phyloP scores from a whole-genome alignment of 2,329 filamentous ascomycete genomes.

The Fusarium goolgardi region DNA sequence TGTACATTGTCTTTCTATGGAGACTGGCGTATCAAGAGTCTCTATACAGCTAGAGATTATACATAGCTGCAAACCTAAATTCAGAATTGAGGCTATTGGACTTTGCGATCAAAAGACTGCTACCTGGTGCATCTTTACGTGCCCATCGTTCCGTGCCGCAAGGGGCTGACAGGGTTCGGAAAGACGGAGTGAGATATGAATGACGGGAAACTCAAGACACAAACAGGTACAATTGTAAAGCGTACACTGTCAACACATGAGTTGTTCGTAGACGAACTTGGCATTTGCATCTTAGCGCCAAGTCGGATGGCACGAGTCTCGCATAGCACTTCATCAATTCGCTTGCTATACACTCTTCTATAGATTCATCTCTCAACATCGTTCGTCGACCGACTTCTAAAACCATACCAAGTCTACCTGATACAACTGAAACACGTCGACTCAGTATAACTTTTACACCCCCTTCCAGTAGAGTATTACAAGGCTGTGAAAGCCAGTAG shows the following conservation, averaged over 20 bases:
- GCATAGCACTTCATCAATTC: constrained; percentile 33
- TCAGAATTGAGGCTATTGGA: constrained; percentile 20
- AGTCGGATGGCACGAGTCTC: neutral
- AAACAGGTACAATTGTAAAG: neutral
- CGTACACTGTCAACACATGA: neutral
- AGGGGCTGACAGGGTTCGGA: neutral
- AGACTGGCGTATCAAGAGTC: constrained; percentile 11
- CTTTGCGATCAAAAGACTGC: neutral
- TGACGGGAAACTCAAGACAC: neutral
- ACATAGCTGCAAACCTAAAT: constrained; percentile 24
- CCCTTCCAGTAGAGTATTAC: constrained; percentile 23
- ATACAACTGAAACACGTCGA: constrained; percentile 8
- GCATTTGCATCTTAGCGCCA: neutral
- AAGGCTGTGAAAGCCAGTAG: constrained; percentile 6
- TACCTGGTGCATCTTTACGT: neutral
- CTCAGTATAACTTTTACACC: constrained; percentile 5
- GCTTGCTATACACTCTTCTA: constrained; percentile 44
- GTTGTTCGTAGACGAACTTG: neutral
- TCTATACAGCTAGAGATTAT: constrained; percentile 21
- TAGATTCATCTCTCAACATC: constrained; percentile 27
- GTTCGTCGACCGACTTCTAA: constrained; percentile 31
- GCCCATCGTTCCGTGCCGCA: neutral
- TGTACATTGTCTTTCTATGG: constrained; percentile 11
- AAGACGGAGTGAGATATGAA: neutral
- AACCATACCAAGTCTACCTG: constrained; percentile 6